Evolutionary conservation across 176 grass and related monocot genomes (phyloP).

Genomic region (Musa itinerans): DNA sequence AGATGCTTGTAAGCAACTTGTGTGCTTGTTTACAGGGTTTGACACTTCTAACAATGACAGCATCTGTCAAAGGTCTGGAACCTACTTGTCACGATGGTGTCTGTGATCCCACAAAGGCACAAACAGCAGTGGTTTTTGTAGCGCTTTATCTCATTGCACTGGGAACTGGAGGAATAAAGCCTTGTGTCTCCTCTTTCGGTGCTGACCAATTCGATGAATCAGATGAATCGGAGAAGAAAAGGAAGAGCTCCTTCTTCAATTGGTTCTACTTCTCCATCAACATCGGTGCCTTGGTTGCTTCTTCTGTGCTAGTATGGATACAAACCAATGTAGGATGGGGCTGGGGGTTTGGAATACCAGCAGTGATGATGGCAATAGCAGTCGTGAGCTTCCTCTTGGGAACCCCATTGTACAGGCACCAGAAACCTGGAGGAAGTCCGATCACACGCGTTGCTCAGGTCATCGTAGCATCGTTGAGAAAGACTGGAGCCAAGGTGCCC

Average conservation of each 20-base stretch:
- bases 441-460: conserved; percentile 5
- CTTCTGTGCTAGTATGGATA: conserved; percentile 12
- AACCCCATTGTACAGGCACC: conserved; percentile 10
- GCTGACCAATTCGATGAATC: conserved; percentile 18
- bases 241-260: conserved; percentile 19
- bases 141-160: conserved; percentile 11
- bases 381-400: conserved; percentile 6
- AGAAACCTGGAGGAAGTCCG: conserved; percentile 21
- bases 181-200: conserved; percentile 12
- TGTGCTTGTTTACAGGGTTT: conserved; percentile 5
- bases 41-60: conserved; percentile 1
- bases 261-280: conserved; percentile 18
- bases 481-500: background rate
- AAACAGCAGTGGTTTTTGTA: background rate
- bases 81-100: background rate
- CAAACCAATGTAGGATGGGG: conserved; percentile 4
- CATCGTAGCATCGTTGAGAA: background rate
- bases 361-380: conserved; percentile 5
- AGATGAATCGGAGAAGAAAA: conserved; percentile 9
- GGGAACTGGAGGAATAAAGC: conserved; percentile 13
- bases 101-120: background rate
- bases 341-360: conserved; percentile 7
- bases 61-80: background rate
- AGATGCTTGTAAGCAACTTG: background rate
- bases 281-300: conserved; percentile 6